phyloP scores from a whole-genome alignment of 371 early-diverging fungal species.

The Actinomucor elegans region DNA sequence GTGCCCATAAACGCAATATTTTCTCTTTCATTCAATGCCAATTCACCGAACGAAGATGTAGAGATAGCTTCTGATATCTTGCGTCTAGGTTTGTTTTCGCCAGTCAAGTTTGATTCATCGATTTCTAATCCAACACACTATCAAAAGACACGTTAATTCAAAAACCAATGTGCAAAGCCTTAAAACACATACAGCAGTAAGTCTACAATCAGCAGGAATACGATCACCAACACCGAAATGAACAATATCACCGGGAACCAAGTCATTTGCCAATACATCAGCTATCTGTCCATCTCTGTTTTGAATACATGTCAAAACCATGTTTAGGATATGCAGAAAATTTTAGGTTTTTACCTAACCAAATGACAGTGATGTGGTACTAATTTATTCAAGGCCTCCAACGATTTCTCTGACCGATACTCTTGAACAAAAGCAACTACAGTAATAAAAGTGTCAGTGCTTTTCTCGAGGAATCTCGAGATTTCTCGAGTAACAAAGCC shows the following conservation, averaged over 20 bases:
- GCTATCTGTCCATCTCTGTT: conserved; percentile 59
- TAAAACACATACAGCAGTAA: conserved; percentile 52
- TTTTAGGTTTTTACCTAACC: conserved; percentile 60
- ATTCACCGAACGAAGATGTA: conserved; percentile 41
- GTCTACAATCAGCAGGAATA: conserved; percentile 85
- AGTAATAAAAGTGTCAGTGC: not conserved
- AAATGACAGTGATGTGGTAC: conserved; percentile 86
- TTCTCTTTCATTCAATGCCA: conserved; percentile 72
- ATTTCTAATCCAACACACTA: conserved; percentile 77
- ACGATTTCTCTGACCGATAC: conserved; percentile 82
- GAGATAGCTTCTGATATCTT: conserved; percentile 64
- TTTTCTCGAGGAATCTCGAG: too few species aligned
- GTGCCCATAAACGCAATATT: conserved; percentile 93
- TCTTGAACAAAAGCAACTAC: conserved; percentile 91
- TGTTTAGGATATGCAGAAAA: too few species aligned
- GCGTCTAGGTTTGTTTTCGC: conserved; percentile 80
- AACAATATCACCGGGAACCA: conserved; percentile 88
- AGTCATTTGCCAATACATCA: conserved; percentile 65
- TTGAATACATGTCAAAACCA: not conserved
- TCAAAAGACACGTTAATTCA: not conserved
- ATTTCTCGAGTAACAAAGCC: too few species aligned
- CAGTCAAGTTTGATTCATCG: conserved; percentile 88
- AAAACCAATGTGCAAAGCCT: not conserved
- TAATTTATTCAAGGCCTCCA: conserved; percentile 85
- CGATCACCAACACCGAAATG: conserved; percentile 84